Base-by-base conservation (phyloP, 2,329 filamentous ascomycete species). In the Byssochlamys sp. region DNA sequence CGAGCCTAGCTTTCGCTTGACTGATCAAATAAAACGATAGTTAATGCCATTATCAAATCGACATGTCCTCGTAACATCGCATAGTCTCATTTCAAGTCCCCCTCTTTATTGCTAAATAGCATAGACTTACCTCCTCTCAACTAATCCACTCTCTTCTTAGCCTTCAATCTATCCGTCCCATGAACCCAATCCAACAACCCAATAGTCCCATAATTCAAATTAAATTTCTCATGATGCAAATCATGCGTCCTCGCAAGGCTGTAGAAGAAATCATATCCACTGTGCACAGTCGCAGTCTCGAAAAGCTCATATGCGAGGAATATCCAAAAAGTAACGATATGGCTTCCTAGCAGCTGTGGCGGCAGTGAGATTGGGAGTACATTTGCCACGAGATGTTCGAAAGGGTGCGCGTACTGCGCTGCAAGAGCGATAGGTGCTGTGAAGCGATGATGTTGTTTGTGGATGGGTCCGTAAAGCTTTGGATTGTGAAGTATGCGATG, bases 381-480 rank as follows among this genome's bases (percentile, higher is more conserved):
- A 60, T 83, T 83, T 14, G 81, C 79, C 10, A 81, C 57, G 2
- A 84, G 59, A 62, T 83, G 80, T 67, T 84, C 82, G n/a, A 80
- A 58, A 0, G 81, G 81, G 61, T 83, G 81, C 0, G 80, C 80
- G 61, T 81, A 84, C 61, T 84, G 79, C 1, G 81, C 79, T 0
- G 81, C 75, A 4, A 84, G 72, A 0, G 80, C 77, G 2, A 84
- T 76, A 0, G 81, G 81, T 1, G 81, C 80, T 0, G 76, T 80
- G 70, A 83, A 84, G 26, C 71, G 71, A 69, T 84, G 82, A 63
- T 84, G 82, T 25, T 71, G 71, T 61, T 83, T 83, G 71, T 84
- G 82, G 58, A 84, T 76, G 31, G 68, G 68, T 10, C 67, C 67
- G 70, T 84, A 84, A 4, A 82, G 65, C 4, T 61, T 66, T 0